Conservation (phyloP, 1,139 yeast species). For the Geotrichum aggregatum region DNA sequence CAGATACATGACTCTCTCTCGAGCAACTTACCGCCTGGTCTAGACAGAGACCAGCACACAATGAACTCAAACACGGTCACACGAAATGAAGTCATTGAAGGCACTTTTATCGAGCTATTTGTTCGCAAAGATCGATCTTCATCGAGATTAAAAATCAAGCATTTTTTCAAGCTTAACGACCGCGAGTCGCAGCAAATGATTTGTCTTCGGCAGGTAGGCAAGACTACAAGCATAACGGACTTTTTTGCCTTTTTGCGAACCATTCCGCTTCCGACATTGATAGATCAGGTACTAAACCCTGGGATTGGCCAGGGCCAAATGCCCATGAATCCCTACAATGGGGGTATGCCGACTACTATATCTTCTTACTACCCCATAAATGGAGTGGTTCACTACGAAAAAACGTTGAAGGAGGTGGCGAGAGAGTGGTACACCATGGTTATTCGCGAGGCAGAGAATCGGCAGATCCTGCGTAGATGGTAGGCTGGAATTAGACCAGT, state of each 20-base stretch:
- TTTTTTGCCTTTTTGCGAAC: slow-evolving; percentile 7
- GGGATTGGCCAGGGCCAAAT: not conserved
- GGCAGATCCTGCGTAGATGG: not conserved
- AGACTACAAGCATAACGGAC: slow-evolving; percentile 4
- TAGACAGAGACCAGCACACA: not conserved
- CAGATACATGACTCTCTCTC: not conserved
- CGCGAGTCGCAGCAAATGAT: slow-evolving; percentile 7
- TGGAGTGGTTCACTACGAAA: not conserved
- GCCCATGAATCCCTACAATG: not conserved
- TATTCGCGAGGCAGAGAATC: slow-evolving; percentile 9
- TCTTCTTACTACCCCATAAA: not conserved
- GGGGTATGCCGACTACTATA: not conserved
- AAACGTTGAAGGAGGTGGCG: not conserved
- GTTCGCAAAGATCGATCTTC: not conserved
- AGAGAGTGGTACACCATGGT: slow-evolving; percentile 13
- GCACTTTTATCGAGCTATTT: slow-evolving; percentile 9
- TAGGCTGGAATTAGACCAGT: too few relatives aligned
- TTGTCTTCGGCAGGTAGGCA: slow-evolving; percentile 11
- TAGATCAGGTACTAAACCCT: not conserved
- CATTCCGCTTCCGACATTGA: slow-evolving; percentile 4
- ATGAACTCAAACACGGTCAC: not conserved
- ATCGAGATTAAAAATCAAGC: slow-evolving; percentile 6
- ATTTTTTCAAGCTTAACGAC: slow-evolving; percentile 13
- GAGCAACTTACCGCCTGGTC: not conserved
- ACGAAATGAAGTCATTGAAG: not conserved